A percentile compares a stretch with the other conserved stretches of the same genome.
Evolutionary conservation across 768 basidiomycete species (phyloP).

Genomic region (Candolleomyces efflorescens): DNA sequence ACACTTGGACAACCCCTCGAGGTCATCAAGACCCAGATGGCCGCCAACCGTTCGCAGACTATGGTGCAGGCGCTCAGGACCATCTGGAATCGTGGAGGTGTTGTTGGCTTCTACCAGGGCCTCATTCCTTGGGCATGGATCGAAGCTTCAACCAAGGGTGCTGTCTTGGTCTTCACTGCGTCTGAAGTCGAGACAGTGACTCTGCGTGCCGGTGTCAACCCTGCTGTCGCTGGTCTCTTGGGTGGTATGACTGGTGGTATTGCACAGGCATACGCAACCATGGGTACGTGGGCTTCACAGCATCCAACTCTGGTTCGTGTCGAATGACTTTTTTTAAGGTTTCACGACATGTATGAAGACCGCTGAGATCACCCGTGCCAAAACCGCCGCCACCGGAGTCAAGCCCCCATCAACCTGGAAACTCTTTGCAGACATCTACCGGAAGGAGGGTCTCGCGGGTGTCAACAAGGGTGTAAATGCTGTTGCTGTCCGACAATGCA

Average conservation of each 20-base stretch:
- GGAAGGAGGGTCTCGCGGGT: conserved; percentile 87
- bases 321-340: conserved; percentile 41
- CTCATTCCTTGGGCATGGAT: conserved; percentile 99
- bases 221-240: conserved; percentile 81
- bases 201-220: conserved; percentile 63
- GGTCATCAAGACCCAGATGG: conserved; percentile 99
- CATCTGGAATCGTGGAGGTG: conserved; percentile 91
- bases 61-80: conserved; percentile 83
- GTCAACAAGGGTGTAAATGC: conserved; percentile 99
- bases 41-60: conserved; percentile 88
- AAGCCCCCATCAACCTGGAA: conserved; percentile 92
- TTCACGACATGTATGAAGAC: conserved; percentile 99
- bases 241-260: conserved; percentile 98
- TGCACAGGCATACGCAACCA: conserved; percentile 98
- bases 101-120: conserved; percentile 92
- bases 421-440: conserved; percentile 93
- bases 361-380: conserved; percentile 93
- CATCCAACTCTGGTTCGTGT: background rate
- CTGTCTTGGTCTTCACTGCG: conserved; percentile 91
- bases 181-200: conserved; percentile 84
- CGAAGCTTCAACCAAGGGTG: conserved; percentile 98
- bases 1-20: conserved; percentile 97
- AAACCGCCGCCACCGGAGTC: conserved; percentile 79
- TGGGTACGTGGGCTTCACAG: conserved; percentile 55
- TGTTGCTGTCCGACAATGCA: conserved; percentile 87